phyloP scores from a whole-genome alignment of 2,329 filamentous ascomycete species.

The Colletotrichum trifolii region DNA sequence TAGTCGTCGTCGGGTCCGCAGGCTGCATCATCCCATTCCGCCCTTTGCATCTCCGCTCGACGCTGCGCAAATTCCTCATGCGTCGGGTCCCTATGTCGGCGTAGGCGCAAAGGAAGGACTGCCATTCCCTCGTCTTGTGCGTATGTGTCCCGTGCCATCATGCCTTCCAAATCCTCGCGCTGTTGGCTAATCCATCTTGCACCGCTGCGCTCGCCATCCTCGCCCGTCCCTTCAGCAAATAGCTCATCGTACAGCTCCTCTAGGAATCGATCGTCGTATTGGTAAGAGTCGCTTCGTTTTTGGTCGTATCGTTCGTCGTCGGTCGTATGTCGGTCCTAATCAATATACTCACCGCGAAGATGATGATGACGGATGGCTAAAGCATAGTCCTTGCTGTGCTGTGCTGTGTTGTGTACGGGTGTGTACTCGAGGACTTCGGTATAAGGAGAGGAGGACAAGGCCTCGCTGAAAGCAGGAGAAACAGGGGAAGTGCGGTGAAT shows the following conservation, averaged over 20 bases:
- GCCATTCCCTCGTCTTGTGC: slow-evolving; percentile 27
- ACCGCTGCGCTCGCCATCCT: slow-evolving; percentile 25
- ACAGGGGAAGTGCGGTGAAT: slow-evolving; percentile 44
- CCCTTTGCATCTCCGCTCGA: slow-evolving; percentile 32
- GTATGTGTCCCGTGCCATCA: slow-evolving; percentile 17
- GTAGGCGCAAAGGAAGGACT: slow-evolving; percentile 24
- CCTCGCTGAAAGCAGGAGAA: slow-evolving; percentile 46
- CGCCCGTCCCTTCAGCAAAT: background rate
- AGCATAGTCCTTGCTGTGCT: slow-evolving; percentile 48
- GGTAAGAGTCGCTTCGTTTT: background rate
- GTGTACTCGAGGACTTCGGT: slow-evolving; percentile 49
- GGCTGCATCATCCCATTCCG: slow-evolving; percentile 38
- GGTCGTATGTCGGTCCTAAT: slow-evolving; percentile 38
- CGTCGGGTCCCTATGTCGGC: background rate
- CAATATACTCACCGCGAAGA: slow-evolving; percentile 61
- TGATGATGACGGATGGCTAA: slow-evolving; percentile 54
- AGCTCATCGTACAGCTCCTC: slow-evolving; percentile 33
- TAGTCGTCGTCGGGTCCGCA: slow-evolving; percentile 40
- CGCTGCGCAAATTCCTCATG: slow-evolving; percentile 27
- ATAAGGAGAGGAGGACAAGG: slow-evolving; percentile 56
- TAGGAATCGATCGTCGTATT: slow-evolving; percentile 40
- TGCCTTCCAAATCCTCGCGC: slow-evolving; percentile 23
- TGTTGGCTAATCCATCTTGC: background rate
- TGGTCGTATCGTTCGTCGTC: slow-evolving; percentile 38
- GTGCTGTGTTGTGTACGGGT: slow-evolving; percentile 41